Percentiles rank a stretch among this genome's conserved stretches.
These are phyloP conservation scores for Zoysia pacifica DNA, from an alignment of 176 grass and related monocot species.

Conservation along the genomic window DNA sequence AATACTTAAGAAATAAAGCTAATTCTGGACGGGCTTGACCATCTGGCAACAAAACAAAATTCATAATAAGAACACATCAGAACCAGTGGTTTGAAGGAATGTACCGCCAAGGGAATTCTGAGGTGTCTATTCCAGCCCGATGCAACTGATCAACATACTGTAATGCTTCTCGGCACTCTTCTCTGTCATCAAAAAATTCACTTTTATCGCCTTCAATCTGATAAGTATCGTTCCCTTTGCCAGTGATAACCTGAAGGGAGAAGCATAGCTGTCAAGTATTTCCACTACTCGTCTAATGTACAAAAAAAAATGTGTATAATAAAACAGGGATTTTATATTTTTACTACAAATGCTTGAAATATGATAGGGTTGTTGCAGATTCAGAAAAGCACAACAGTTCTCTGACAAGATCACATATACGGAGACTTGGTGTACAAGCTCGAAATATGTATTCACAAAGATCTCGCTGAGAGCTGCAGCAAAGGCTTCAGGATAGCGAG, in stretches of 20 bases:
- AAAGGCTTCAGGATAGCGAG: constrained; percentile 1
- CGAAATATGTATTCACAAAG: constrained; percentile 1
- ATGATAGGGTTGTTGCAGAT: neutral
- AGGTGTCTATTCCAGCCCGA: constrained; percentile 94
- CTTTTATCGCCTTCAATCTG: constrained; percentile 87
- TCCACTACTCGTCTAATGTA: constrained; percentile 11
- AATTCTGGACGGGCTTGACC: neutral
- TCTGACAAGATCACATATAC: neutral
- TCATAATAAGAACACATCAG: neutral
- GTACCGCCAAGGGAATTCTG: constrained; percentile 97
- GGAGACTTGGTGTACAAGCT: neutral
- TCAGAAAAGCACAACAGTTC: constrained; percentile 15
- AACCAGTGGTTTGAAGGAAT: constrained; percentile 29
- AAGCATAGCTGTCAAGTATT: constrained; percentile 13
- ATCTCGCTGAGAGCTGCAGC: neutral
- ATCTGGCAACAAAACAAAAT: neutral
- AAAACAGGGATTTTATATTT: neutral
- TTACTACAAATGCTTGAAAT: constrained; percentile 14
- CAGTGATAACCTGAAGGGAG: constrained; percentile 78
- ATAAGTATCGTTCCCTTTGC: constrained; percentile 83
- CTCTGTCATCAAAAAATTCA: constrained; percentile 95
- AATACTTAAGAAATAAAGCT: constrained; percentile 8
- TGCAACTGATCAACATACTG: constrained; percentile 88
- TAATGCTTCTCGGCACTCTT: constrained; percentile 96
- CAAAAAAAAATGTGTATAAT: neutral